Base-by-base conservation (phyloP, 148 eudicot genomes). In the Heliamphora exappendiculata region DNA sequence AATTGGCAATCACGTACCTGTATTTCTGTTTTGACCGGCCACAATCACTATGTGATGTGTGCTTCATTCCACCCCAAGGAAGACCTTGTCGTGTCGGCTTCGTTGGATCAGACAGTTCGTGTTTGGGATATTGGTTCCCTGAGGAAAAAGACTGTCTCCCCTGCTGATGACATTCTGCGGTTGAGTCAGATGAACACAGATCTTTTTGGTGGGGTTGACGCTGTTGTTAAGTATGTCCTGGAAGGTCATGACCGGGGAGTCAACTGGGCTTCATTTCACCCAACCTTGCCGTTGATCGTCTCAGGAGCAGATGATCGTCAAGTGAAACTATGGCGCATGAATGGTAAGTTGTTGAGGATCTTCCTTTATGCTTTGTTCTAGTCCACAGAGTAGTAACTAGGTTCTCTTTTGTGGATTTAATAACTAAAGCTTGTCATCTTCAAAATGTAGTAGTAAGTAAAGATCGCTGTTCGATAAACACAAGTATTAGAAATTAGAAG, bases 281-380 rank as follows among this genome's bases (percentile, higher is more conserved):
- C 98, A 20, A 86, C 88, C n/a, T 87, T 94, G 63, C 98, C 95
- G 33, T 81, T 91, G 79, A 92, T 94, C 75, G 95, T 92, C 26
- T 94, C 97, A 66, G 96, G 97, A 78, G 97, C 97, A 70, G 97
- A 94, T 89, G 98, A 94, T 53, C 97, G 97, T 66, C 98, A 90
- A 84, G 91, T 94, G 45, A 94, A 94, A 80, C 78, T 94, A 80
- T 94, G 98, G 98, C 91, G 97, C 49, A 94, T 94, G 97, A 92
- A 94, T 75, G 98, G 98, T 88, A 64, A 73, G 81, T 76, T 58
- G 44, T 72, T 4, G 41, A 17, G 72, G 31, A n/a, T 8, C 54
- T 78, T 47, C 37, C 55, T 55, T 69, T 60, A 29, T 42, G 53
- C 44, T 31, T 16, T 70, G 64, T 3, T 50, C 17, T n/a, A 28